A percentile compares a stretch with the other conserved stretches of the same genome.
Evolutionary conservation across 768 basidiomycete species (phyloP).

Genomic region (Mycena epipterygia): DNA sequence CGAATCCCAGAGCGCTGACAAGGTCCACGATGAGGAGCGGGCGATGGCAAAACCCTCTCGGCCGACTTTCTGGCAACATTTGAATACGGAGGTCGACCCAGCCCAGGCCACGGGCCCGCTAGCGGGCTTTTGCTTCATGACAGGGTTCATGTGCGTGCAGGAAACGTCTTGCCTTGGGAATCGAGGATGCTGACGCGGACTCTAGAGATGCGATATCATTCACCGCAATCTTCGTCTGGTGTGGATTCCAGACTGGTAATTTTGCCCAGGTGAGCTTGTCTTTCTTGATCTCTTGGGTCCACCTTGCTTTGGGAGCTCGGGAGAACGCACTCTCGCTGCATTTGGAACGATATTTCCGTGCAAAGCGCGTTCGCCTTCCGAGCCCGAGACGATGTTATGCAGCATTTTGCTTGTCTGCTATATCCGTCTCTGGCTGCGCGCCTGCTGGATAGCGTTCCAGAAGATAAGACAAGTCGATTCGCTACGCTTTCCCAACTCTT

Average conservation of each 20-base stretch:
- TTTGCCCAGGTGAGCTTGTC: conserved; percentile 67
- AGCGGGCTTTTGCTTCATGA: conserved; percentile 83
- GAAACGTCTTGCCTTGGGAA: background rate
- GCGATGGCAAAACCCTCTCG: conserved; percentile 13
- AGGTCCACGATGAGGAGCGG: conserved; percentile 4
- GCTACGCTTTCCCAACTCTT: background rate
- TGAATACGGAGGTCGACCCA: conserved; percentile 66
- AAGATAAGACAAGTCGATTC: background rate
- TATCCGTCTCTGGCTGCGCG: too few relatives aligned
- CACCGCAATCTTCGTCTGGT: conserved; percentile 87
- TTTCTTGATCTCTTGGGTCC: background rate
- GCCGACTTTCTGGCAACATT: conserved; percentile 52
- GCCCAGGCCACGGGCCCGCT: conserved; percentile 64
- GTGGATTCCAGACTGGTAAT: conserved; percentile 89
- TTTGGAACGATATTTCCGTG: too few relatives aligned
- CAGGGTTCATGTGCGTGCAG: conserved; percentile 76
- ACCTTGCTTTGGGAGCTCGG: background rate
- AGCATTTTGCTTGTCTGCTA: too few relatives aligned
- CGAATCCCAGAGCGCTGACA: background rate
- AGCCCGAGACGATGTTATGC: too few relatives aligned
- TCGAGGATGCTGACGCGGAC: background rate
- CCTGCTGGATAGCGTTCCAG: too few relatives aligned
- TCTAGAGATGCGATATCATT: conserved; percentile 79
- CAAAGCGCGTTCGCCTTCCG: too few relatives aligned
- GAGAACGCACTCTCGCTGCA: background rate